A percentile compares a stretch with the other conserved stretches of the same genome.
These are phyloP conservation scores for Fusarium nygamai DNA, from an alignment of 2,329 filamentous ascomycete species.

Conservation along the genomic window DNA sequence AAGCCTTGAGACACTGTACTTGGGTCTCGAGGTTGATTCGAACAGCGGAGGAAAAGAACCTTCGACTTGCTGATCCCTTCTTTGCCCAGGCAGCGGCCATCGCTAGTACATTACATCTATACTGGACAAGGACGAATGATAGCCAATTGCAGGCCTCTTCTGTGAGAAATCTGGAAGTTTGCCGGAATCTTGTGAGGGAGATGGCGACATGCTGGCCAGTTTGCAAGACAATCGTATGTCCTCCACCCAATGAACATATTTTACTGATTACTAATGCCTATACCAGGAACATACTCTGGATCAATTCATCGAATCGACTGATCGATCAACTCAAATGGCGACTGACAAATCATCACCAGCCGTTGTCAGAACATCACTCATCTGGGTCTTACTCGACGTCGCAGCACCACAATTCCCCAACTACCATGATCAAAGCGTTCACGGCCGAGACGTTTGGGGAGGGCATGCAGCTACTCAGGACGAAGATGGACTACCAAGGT, in stretches of 20 bases:
- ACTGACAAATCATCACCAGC: not conserved
- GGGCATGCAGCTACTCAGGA: not conserved
- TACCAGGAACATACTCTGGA: not conserved
- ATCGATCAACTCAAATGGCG: not conserved
- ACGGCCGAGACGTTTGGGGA: not conserved
- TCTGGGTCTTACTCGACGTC: conserved; percentile 23
- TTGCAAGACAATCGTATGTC: conserved; percentile 14
- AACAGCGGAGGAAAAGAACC: conserved; percentile 4
- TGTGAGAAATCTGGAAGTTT: conserved; percentile 2
- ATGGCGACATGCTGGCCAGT: conserved; percentile 26
- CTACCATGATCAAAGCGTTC: not conserved
- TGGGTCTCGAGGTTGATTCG: conserved; percentile 29
- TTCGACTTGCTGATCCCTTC: conserved; percentile 19
- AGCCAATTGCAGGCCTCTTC: not conserved
- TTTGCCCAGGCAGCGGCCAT: conserved; percentile 27
- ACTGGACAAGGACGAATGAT: conserved; percentile 14
- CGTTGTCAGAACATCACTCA: conserved; percentile 5
- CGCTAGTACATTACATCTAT: conserved; percentile 8
- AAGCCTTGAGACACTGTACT: conserved; percentile 19
- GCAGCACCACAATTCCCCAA: conserved; percentile 23
- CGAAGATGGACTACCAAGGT: not conserved
- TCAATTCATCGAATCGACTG: conserved; percentile 10
- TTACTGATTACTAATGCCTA: not conserved
- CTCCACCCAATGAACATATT: accelerated
- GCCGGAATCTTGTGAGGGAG: conserved; percentile 7